phyloP scores from a whole-genome alignment of 2,329 filamentous ascomycete genomes.

The Arachnomyces sp. region DNA sequence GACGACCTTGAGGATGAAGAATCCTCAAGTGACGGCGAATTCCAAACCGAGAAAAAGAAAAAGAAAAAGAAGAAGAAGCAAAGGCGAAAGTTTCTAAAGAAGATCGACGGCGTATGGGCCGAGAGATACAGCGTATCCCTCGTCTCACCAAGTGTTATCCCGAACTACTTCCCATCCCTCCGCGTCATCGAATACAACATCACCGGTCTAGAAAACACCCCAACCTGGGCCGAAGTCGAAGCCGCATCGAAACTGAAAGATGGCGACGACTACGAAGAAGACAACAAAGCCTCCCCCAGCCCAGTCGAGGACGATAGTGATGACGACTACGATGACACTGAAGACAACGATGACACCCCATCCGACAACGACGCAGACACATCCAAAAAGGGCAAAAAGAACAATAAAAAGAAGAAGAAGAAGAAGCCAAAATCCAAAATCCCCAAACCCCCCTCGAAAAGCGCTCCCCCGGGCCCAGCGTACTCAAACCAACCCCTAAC shows the following conservation, averaged over 20 bases:
- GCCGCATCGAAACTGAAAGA: constrained; percentile 1
- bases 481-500: constrained; percentile 81
- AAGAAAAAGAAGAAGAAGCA: constrained; percentile 46
- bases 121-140: constrained; percentile 78
- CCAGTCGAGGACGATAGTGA: neutral
- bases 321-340: constrained; percentile 1
- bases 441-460: constrained; percentile 64
- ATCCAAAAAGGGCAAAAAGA: constrained; percentile 22
- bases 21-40: constrained; percentile 6
- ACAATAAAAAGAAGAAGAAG: constrained; percentile 39
- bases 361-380: neutral
- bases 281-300: constrained; percentile 2
- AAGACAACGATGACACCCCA: constrained; percentile 6
- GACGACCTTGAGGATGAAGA: constrained; percentile 9
- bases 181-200: constrained; percentile 95
- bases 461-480: constrained; percentile 71
- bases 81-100: constrained; percentile 49
- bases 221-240: constrained; percentile 24
- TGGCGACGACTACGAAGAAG: constrained; percentile 3
- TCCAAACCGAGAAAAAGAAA: constrained; percentile 12
- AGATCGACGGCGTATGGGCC: constrained; percentile 70
- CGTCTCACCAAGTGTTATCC: constrained; percentile 79
- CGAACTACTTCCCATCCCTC: constrained; percentile 83
- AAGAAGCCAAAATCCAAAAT: constrained; percentile 51
- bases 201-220: constrained; percentile 56